These are phyloP conservation scores for Leishmania guyanensis DNA, from an alignment of 208 protist species.

Conservation along the genomic window DNA sequence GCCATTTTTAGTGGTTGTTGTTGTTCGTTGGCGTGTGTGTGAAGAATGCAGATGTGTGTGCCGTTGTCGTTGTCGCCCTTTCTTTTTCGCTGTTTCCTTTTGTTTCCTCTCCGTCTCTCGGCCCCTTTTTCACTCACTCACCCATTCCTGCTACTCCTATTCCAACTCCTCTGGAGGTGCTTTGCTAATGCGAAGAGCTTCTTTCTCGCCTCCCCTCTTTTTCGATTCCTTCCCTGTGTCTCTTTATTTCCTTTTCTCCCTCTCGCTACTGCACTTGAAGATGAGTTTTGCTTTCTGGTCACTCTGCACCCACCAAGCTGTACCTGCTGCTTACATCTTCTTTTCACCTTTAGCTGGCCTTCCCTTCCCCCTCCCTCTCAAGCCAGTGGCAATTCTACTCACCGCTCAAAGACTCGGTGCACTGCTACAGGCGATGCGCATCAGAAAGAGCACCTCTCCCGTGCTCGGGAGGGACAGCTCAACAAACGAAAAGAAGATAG, in stretches of 20 bases:
- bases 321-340: not conserved
- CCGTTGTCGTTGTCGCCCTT: constrained; percentile 3
- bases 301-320: not conserved
- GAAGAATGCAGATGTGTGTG: not conserved
- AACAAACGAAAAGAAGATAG: not conserved
- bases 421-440: not conserved
- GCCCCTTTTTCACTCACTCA: not conserved
- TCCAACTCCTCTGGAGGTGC: not conserved
- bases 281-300: not conserved
- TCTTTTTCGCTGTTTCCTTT: not conserved
- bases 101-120: not conserved
- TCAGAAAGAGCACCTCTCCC: not conserved
- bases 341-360: not conserved
- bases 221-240: not conserved
- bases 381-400: not conserved
- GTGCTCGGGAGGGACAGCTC: not conserved
- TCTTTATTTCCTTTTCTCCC: not conserved
- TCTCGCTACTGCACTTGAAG: not conserved
- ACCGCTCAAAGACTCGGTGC: not conserved
- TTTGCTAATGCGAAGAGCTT: not conserved
- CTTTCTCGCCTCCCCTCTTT: not conserved
- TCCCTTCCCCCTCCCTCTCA: not conserved
- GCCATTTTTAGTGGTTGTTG: constrained; percentile 15
- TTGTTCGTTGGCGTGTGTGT: not conserved
- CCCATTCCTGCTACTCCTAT: not conserved